Conservation (phyloP, 1,284 basidiomycete species). For the Ustilago tritici region DNA sequence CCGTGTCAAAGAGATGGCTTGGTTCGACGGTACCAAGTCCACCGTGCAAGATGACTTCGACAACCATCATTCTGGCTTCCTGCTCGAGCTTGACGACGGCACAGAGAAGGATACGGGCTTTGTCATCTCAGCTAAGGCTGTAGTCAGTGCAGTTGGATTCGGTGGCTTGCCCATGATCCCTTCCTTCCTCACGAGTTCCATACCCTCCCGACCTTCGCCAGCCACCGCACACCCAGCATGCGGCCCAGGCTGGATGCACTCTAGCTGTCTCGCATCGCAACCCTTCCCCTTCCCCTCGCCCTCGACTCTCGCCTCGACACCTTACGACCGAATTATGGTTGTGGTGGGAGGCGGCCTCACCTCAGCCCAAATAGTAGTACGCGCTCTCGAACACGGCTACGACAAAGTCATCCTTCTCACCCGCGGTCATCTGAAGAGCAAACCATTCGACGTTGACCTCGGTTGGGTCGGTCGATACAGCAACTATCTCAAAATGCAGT, state of each 20-base stretch:
- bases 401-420: slow-evolving; percentile 65
- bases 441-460: slow-evolving; percentile 67
- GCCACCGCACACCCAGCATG: slow-evolving; percentile 11
- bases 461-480: slow-evolving; percentile 66
- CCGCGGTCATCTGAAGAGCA: slow-evolving; percentile 67
- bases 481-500: slow-evolving; percentile 65
- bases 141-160: slow-evolving; percentile 68
- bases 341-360: slow-evolving; percentile 70
- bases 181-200: slow-evolving; percentile 12
- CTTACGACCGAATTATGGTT: slow-evolving; percentile 35
- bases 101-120: neutral
- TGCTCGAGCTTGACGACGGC: slow-evolving; percentile 29
- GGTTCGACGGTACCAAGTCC: slow-evolving; percentile 35
- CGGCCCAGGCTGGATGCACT: slow-evolving; percentile 68
- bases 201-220: neutral
- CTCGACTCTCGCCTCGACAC: slow-evolving; percentile 12
- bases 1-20: slow-evolving; percentile 28
- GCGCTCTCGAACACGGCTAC: slow-evolving; percentile 62
- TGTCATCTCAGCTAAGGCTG: slow-evolving; percentile 43
- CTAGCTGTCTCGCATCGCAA: slow-evolving; percentile 57
- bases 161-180: slow-evolving; percentile 64
- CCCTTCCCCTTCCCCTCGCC: slow-evolving; percentile 47
- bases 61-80: slow-evolving; percentile 38
- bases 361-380: slow-evolving; percentile 69
- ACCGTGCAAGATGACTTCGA: slow-evolving; percentile 34